A percentile compares a stretch with the other conserved stretches of the same genome.
Conservation (phyloP, 306 rosid genomes). For the Elaeagnus macrophylla region DNA sequence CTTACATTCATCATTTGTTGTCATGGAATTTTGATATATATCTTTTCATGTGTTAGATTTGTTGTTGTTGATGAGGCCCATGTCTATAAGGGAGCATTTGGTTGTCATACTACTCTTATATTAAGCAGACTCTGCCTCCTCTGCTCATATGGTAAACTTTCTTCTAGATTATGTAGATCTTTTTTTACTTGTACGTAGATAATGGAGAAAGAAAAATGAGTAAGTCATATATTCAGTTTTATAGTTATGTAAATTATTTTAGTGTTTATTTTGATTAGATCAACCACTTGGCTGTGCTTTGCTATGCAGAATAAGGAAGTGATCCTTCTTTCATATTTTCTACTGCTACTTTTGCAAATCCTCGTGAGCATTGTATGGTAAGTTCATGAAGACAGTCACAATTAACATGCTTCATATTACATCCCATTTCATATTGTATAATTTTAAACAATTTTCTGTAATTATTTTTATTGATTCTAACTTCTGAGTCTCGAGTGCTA, state of each 20-base stretch:
- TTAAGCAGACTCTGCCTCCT: slow-evolving; percentile 72
- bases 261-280: slow-evolving; percentile 12
- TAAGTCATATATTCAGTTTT: too few species aligned
- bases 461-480: too few species aligned
- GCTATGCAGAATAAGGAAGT: slow-evolving; percentile 76
- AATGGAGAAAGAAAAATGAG: too few species aligned
- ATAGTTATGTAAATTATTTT: too few species aligned
- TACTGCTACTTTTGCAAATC: slow-evolving; percentile 92
- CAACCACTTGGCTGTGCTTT: slow-evolving; percentile 15
- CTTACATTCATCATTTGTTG: slow-evolving; percentile 1
- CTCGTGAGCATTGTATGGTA: slow-evolving; percentile 84
- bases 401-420: neutral
- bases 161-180: neutral
- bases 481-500: too few species aligned
- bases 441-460: too few species aligned
- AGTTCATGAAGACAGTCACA: slow-evolving; percentile 17
- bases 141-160: slow-evolving; percentile 60
- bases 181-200: neutral
- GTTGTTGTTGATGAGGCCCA: slow-evolving; percentile 88
- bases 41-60: slow-evolving; percentile 48
- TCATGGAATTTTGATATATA: slow-evolving; percentile 6
- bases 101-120: slow-evolving; percentile 84
- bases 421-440: too few species aligned
- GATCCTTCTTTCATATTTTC: slow-evolving; percentile 83
- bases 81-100: slow-evolving; percentile 90